These are phyloP conservation scores for Backusella luteola DNA, from an alignment of 192 early-diverging fungal genomes.

Conservation along the genomic window DNA sequence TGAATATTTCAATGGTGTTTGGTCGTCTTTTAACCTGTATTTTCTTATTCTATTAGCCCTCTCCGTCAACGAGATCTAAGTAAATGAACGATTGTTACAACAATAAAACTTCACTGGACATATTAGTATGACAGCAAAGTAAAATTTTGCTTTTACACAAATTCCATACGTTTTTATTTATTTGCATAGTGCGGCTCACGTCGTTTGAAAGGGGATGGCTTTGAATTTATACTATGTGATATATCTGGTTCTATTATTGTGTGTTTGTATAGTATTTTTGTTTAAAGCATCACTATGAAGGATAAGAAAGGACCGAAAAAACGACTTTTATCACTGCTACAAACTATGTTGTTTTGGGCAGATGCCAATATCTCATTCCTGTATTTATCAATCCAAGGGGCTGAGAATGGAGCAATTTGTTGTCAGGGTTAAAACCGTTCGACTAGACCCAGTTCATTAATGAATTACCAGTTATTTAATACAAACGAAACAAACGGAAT, in stretches of 20 bases:
- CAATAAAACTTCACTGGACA: constrained; percentile 9
- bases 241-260: not conserved
- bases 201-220: not conserved
- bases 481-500: no score
- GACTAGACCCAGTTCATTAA: no score
- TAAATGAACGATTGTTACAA: constrained; percentile 8
- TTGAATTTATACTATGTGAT: not conserved
- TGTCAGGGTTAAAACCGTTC: no score
- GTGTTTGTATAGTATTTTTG: not conserved
- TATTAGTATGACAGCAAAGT: not conserved
- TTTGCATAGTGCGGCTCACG: not conserved
- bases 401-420: no score
- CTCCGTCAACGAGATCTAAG: constrained; percentile 41
- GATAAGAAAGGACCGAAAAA: not conserved
- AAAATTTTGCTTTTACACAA: not conserved
- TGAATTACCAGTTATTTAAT: no score
- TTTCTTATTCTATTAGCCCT: constrained; percentile 21
- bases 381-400: no score
- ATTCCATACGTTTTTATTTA: not conserved
- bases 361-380: not conserved
- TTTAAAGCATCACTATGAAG: not conserved
- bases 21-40: not conserved
- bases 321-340: not conserved
- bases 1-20: not conserved
- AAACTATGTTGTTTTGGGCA: not conserved